These are phyloP conservation scores for Globisporangium nodosum DNA, from an alignment of 352 stramenopile species.

Conservation along the genomic window DNA sequence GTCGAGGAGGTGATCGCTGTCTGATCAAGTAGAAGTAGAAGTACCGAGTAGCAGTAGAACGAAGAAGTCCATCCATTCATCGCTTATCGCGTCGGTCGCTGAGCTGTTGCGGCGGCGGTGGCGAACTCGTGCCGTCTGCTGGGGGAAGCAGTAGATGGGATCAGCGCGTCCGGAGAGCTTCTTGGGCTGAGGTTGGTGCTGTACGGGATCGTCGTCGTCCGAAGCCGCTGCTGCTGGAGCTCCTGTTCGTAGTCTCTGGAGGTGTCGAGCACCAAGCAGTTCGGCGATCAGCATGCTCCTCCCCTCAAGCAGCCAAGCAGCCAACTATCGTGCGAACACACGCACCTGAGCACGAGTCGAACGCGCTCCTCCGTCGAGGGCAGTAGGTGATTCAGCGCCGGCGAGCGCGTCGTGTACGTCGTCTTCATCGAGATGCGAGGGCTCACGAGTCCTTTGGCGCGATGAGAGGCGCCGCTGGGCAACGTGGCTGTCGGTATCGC, in stretches of 20 bases:
- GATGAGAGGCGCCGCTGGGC: neutral
- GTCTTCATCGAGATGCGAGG: slow-evolving; percentile 53
- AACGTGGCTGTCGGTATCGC: slow-evolving; percentile 5
- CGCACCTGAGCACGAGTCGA: slow-evolving; percentile 38
- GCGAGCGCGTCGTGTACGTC: slow-evolving; percentile 57
- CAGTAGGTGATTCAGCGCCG: slow-evolving; percentile 56
- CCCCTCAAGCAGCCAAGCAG: neutral
- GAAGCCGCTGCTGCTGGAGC: slow-evolving; percentile 16
- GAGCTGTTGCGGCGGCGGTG: neutral
- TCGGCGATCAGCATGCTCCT: neutral
- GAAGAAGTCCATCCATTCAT: neutral
- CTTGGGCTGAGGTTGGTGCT: neutral
- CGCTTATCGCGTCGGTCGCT: neutral
- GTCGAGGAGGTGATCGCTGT: neutral
- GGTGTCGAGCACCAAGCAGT: slow-evolving; percentile 1
- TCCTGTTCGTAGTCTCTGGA: slow-evolving; percentile 37
- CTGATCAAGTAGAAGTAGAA: neutral
- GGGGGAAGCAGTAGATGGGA: neutral
- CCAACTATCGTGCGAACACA: neutral
- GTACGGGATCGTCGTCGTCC: neutral
- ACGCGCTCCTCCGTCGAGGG: slow-evolving; percentile 59
- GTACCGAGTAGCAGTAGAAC: neutral
- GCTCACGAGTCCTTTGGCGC: slow-evolving; percentile 17
- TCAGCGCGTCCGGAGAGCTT: neutral
- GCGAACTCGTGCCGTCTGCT: no score